Percentiles rank a stretch among this genome's conserved stretches.
Conservation (phyloP, 495 filamentous ascomycete genomes). For the Pyronema domesticum region DNA sequence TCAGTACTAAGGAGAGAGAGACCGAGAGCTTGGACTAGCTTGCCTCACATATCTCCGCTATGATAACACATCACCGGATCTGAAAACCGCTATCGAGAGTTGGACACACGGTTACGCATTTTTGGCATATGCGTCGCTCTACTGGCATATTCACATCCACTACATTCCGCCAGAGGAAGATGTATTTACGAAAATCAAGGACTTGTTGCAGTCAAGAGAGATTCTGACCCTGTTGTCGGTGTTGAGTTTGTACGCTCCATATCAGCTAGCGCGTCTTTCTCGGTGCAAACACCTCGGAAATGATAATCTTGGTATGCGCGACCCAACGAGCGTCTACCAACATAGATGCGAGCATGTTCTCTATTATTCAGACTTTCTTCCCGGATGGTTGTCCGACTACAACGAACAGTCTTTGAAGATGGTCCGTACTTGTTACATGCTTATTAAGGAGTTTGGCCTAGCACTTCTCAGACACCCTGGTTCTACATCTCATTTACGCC, state of each 20-base stretch:
- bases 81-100: not conserved
- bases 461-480: too few species aligned
- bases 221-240: not conserved
- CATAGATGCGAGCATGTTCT: not conserved
- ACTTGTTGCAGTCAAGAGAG: not conserved
- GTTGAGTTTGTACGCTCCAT: not conserved
- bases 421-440: not conserved
- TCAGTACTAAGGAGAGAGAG: constrained; percentile 9
- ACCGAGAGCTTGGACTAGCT: constrained; percentile 16
- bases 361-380: constrained; percentile 4
- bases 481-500: too few species aligned
- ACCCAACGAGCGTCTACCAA: not conserved
- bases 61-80: constrained; percentile 16
- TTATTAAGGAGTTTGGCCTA: constrained; percentile 29
- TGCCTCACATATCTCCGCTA: constrained; percentile 22
- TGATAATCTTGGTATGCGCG: not conserved
- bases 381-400: constrained; percentile 1
- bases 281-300: not conserved
- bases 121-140: not conserved
- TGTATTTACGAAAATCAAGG: not conserved
- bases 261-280: not conserved
- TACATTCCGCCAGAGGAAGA: not conserved
- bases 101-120: not conserved
- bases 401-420: not conserved
- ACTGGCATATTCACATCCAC: not conserved